Percentiles rank a stretch among this genome's conserved stretches.
phyloP scores from a whole-genome alignment of 768 basidiomycete species.

The Trichaptum fuscoviolaceum region DNA sequence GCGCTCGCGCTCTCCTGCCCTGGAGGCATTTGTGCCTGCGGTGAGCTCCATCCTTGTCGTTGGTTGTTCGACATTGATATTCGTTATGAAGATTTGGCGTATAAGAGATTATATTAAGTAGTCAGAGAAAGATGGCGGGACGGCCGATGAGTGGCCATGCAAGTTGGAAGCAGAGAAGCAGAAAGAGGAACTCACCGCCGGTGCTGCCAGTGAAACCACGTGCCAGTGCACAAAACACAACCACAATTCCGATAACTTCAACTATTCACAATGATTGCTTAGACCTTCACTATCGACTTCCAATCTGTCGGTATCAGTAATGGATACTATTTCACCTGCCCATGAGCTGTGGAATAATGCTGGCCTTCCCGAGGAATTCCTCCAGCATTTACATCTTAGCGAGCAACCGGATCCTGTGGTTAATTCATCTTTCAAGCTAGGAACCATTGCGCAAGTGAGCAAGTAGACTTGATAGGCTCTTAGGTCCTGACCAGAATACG shows the following conservation, averaged over 20 bases:
- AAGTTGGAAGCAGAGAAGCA: neutral
- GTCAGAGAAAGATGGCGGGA: neutral
- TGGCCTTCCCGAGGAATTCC: constrained; percentile 32
- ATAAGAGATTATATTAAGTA: neutral
- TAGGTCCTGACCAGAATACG: neutral
- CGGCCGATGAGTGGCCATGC: neutral
- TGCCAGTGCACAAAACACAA: neutral
- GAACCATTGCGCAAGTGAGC: constrained; percentile 46
- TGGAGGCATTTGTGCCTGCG: neutral
- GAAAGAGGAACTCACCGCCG: neutral
- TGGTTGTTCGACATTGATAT: neutral
- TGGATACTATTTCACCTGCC: neutral
- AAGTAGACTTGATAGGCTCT: constrained; percentile 4
- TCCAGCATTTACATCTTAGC: constrained; percentile 32
- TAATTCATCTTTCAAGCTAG: constrained; percentile 51
- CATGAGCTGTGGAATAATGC: constrained; percentile 33
- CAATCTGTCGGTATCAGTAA: too few relatives aligned
- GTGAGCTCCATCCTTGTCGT: neutral
- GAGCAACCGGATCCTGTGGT: constrained; percentile 38
- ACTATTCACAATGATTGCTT: too few relatives aligned
- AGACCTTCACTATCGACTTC: too few relatives aligned
- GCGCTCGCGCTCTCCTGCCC: neutral
- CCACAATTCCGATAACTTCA: too few relatives aligned
- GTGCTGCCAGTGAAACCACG: neutral
- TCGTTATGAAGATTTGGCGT: neutral